Evolutionary conservation across 2,329 filamentous ascomycete genomes (phyloP), one percentile per base, ranked within the genome.

Genomic region (Scorias spongiosa): DNA sequence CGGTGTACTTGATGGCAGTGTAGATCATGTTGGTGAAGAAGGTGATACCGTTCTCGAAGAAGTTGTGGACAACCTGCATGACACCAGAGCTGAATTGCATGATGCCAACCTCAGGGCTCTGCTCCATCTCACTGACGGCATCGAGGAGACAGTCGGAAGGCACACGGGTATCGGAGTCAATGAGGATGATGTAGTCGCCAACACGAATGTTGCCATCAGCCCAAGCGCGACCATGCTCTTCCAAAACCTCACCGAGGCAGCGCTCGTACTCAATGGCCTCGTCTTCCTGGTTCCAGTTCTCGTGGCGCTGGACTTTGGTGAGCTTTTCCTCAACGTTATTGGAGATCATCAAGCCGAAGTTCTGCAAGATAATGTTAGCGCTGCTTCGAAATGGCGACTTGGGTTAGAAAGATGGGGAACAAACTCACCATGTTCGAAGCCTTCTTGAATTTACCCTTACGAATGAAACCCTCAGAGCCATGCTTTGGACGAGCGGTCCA

Each of bases 11-110:
- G 54, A 86, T 86, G 29, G 79, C 75, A 0, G 75, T 79, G 65
- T 86, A 88, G 52, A 87, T 76, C 42, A 87, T 71, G 55, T 86
- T 79, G 37, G 82, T 87, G 64, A 87, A 86, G 65, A 81, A 87
- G 1, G 81, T 83, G 54, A 84, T 81, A 38, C 76, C 79, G 51
- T 80, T 81, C 61, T 88, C 83, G 52, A 87, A 87, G 62, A 77
- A 83, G 43, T 73, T 78, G 53, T 75, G 67, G 1, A 78, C 75
- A 9, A 87, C 79, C 51, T 86, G 78, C 81, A 87, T 86, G 47
- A 87, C 81, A 20, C 80, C 80, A 5, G 80, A 83, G 0, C 74
- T 73, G 62, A 81, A 81, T 57, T 85, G 81, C 45, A 84, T 69
- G 52, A 85, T 82, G 14, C 74, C 81, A 1, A 83, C 78, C 52